phyloP scores from a whole-genome alignment of 1,284 basidiomycete genomes.

The Apiotrichum sp. region DNA sequence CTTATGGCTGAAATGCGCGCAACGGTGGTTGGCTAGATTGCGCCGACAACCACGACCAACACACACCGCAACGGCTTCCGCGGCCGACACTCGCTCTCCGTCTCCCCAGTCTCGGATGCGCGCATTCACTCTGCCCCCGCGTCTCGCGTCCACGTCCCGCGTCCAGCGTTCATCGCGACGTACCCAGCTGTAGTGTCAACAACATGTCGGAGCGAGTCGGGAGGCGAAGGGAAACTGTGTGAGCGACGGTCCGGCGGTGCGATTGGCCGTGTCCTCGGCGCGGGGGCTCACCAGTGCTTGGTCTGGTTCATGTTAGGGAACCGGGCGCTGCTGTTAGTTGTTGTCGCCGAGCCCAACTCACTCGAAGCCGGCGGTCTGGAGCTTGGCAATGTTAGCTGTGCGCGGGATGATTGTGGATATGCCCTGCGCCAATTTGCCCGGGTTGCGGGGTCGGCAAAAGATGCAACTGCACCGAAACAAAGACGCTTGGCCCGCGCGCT shows the following conservation, averaged over 20 bases:
- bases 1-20: too few relatives aligned
- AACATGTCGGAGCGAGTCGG: neutral
- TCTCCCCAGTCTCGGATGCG: too few relatives aligned
- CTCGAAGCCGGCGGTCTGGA: slow-evolving; percentile 50
- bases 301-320: slow-evolving; percentile 97
- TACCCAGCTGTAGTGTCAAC: slow-evolving; percentile 19
- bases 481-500: neutral
- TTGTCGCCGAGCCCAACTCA: slow-evolving; percentile 22
- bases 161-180: neutral
- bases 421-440: neutral
- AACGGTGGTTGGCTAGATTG: too few relatives aligned
- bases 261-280: neutral
- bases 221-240: neutral
- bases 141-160: neutral
- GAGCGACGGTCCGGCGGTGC: neutral
- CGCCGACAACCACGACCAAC: neutral
- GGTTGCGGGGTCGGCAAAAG: neutral
- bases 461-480: too few relatives aligned
- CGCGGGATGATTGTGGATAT: neutral
- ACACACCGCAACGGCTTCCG: too few relatives aligned
- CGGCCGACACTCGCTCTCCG: too few relatives aligned
- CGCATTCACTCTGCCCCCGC: too few relatives aligned
- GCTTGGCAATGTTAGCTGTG: slow-evolving; percentile 21
- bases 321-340: slow-evolving; percentile 56
- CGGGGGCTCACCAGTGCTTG: slow-evolving; percentile 69